A percentile compares a stretch with the other conserved stretches of the same genome.
phyloP scores from a whole-genome alignment of 768 basidiomycete genomes.

The Lactarius sp. region DNA sequence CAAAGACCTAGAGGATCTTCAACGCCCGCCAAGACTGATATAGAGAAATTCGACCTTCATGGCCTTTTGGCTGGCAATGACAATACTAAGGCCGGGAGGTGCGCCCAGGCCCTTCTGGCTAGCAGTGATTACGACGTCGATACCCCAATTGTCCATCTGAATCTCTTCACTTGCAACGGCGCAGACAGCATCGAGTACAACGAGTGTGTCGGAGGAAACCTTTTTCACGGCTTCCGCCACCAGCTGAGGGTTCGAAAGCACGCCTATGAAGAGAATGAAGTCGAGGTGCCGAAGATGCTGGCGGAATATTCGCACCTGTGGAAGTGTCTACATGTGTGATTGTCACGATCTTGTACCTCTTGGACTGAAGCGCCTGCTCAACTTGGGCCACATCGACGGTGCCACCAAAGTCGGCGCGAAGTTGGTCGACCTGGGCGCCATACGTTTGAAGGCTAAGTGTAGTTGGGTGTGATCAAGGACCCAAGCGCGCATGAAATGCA shows the following conservation, averaged over 20 bases:
- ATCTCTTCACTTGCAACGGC: slow-evolving; percentile 96
- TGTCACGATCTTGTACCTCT: slow-evolving; percentile 84
- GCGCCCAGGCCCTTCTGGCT: slow-evolving; percentile 91
- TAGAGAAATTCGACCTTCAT: slow-evolving; percentile 44
- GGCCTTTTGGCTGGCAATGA: slow-evolving; percentile 76
- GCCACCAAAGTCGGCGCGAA: slow-evolving; percentile 81
- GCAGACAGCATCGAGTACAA: slow-evolving; percentile 91
- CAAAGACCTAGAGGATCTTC: slow-evolving; percentile 43
- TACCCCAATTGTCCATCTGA: slow-evolving; percentile 85
- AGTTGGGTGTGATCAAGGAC: neutral
- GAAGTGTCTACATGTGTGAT: slow-evolving; percentile 96
- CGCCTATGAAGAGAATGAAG: slow-evolving; percentile 42
- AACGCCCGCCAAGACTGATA: neutral
- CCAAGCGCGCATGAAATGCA: neutral
- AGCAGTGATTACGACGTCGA: slow-evolving; percentile 84
- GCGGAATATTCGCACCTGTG: slow-evolving; percentile 46
- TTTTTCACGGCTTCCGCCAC: slow-evolving; percentile 67
- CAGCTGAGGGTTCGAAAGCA: slow-evolving; percentile 76
- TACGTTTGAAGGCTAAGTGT: slow-evolving; percentile 69
- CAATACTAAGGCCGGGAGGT: slow-evolving; percentile 88
- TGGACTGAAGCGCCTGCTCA: slow-evolving; percentile 63
- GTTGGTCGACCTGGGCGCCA: slow-evolving; percentile 79
- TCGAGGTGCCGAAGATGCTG: neutral
- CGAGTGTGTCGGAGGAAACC: slow-evolving; percentile 82
- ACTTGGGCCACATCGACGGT: slow-evolving; percentile 57